Evolutionary conservation across 768 basidiomycete genomes (phyloP), one percentile per base, ranked within the genome.

Genomic region (Suillus ampliporus): DNA sequence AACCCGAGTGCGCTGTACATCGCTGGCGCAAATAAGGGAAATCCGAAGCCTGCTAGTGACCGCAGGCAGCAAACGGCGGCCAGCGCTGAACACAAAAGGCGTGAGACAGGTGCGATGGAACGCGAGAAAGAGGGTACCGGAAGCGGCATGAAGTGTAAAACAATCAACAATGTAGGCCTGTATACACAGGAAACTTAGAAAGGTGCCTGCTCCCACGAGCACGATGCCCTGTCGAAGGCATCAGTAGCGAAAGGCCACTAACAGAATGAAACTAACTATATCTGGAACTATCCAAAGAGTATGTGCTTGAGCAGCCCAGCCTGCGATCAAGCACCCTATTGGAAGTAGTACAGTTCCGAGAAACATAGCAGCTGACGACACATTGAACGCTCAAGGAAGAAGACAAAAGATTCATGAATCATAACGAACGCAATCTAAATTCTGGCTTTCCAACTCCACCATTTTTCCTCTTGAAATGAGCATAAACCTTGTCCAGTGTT

Each of bases 11-110:
- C 76, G 1, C 77, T 72, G 73, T 84, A 92, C 85, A 92, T 89
- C 41, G 82, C 77, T 21, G 88, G 86, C 4, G 87, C 89, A 66
- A 93, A 93, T n/a, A 93, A 75, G 2, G 91, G 92, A 70, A 94
- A 92, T 1, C 82, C 86, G 58, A 91, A 92, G 0, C 91, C 91
- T 1, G 85, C 84, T 0, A 91, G 60, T 0, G 88, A 86, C 28
- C 91, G 85, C 15, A 91, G 71, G 70, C 74, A 88, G 0, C 87
- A 76, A 21, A 85, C 84, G 0, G 89, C 89, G 0, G 89, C 89
- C 11, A 93, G 75, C 3, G 89, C 88, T 85, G 60, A 61, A 74
- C 1, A 69, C 21, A 56, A 50, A 53, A 26, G 63, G 52, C 34
- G 58, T 23, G 31, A 14, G 31, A 5, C 38, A 10, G n/a, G 52